Percentiles rank a stretch among this genome's conserved stretches.
Evolutionary conservation across 257 asterid genomes (phyloP).

Genomic region (Marsdenia floribunda): DNA sequence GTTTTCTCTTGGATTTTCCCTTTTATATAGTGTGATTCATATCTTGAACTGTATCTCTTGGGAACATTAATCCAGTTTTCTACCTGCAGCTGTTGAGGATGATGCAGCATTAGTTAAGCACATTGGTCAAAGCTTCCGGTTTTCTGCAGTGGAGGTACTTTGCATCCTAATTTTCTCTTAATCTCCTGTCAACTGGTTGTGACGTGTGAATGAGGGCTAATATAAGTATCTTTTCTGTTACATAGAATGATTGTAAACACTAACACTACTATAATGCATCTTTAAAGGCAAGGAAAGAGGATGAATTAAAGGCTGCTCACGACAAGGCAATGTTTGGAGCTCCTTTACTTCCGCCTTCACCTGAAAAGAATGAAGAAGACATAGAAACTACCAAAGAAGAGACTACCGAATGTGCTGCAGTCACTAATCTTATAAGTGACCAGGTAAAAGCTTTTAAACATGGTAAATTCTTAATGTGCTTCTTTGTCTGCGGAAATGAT

Average conservation of each 20-base stretch:
- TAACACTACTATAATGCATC: constrained; percentile 3
- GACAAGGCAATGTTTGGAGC: constrained; percentile 89
- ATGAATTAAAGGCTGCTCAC: constrained; percentile 60
- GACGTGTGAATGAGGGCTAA: not conserved
- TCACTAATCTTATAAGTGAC: constrained; percentile 50
- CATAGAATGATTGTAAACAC: not conserved
- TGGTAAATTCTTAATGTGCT: not conserved
- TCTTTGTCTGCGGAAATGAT: not conserved
- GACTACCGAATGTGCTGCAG: constrained; percentile 27
- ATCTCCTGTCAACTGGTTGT: not conserved
- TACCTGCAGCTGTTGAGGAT: constrained; percentile 73
- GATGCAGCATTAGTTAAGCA: constrained; percentile 67
- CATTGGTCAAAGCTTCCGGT: constrained; percentile 86
- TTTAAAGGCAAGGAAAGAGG: constrained; percentile 62
- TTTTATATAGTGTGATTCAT: not conserved
- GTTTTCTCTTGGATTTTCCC: not conserved
- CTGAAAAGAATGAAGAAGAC: constrained; percentile 35
- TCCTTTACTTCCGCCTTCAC: constrained; percentile 38
- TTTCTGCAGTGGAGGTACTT: constrained; percentile 64
- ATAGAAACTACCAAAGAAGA: constrained; percentile 18
- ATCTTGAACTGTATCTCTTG: not conserved
- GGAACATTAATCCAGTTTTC: constrained; percentile 2
- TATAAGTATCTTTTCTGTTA: not conserved
- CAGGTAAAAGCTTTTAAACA: constrained; percentile 43
- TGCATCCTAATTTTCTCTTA: constrained; percentile 1